phyloP scores from a whole-genome alignment of 2,329 filamentous ascomycete genomes.

The Neonectria hederae region DNA sequence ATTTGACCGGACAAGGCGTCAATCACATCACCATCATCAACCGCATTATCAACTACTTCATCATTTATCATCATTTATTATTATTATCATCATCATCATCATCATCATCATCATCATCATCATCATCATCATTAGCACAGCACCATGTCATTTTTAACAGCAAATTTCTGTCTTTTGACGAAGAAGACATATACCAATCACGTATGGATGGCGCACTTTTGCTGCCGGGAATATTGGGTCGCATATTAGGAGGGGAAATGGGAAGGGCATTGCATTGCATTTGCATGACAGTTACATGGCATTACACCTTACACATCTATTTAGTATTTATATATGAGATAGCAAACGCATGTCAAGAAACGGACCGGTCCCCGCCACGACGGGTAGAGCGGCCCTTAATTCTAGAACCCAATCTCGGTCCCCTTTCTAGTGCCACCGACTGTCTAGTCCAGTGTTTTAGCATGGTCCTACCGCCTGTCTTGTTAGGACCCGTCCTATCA shows the following conservation, averaged over 20 bases:
- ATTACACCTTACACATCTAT: constrained; percentile 4
- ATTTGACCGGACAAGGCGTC: not conserved
- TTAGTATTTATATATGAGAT: constrained; percentile 12
- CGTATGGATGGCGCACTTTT: constrained; percentile 31
- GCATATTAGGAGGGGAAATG: not conserved
- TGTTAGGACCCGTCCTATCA: not conserved
- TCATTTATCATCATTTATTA: constrained; percentile 13
- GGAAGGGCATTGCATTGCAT: constrained; percentile 18
- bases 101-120: not conserved
- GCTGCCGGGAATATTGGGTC: constrained; percentile 9
- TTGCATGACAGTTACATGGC: constrained; percentile 4
- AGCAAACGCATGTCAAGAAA: constrained; percentile 15
- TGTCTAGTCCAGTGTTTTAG: not conserved
- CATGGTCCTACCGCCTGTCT: not conserved
- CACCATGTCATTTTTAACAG: constrained; percentile 1
- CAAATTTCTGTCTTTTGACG: constrained; percentile 18
- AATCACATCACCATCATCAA: not conserved
- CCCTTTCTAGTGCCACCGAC: not conserved
- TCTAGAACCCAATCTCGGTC: not conserved
- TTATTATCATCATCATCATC: constrained; percentile 2
- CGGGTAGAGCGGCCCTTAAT: constrained; percentile 15
- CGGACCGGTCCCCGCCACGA: constrained; percentile 19
- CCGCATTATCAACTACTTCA: not conserved
- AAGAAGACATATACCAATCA: constrained; percentile 26
- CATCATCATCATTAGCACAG: constrained; percentile 14